Percentiles rank a stretch among this genome's conserved stretches.
Evolutionary conservation across 768 basidiomycete genomes (phyloP).

Genomic region (Pisolithus microcarpus): DNA sequence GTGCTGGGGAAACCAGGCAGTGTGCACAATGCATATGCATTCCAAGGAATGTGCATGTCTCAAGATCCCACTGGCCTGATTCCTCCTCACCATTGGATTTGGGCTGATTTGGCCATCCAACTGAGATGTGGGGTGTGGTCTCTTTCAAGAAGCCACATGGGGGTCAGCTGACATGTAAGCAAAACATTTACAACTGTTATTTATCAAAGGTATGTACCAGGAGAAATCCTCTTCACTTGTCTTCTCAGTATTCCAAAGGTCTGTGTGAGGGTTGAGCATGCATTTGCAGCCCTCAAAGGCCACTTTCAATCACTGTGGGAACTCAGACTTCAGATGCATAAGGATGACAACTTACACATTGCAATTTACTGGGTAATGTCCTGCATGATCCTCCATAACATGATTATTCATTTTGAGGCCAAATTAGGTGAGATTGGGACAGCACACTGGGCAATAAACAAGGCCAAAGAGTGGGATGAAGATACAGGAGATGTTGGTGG

Average conservation of each 20-base stretch:
- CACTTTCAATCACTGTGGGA: slow-evolving; percentile 1
- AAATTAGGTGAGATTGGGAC: background rate
- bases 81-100: too few species aligned
- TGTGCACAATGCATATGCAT: too few species aligned
- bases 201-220: background rate
- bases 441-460: background rate
- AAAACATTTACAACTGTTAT: background rate
- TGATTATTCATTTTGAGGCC: background rate
- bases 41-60: too few species aligned
- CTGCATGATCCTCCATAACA: slow-evolving; percentile 2
- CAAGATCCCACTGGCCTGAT: too few species aligned
- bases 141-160: background rate
- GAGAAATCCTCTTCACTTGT: background rate
- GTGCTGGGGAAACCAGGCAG: too few species aligned
- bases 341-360: background rate
- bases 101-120: background rate
- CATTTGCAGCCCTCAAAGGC: slow-evolving; percentile 3
- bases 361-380: background rate
- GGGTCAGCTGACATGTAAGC: background rate
- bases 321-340: background rate
- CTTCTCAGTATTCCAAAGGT: background rate
- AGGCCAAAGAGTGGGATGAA: background rate
- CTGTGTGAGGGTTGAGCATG: slow-evolving; percentile 1
- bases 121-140: background rate
- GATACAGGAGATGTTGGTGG: background rate